Evolutionary conservation across 1,284 basidiomycete genomes (phyloP), one percentile per base, ranked within the genome.

Genomic region (Retiboletus flavoniger): DNA sequence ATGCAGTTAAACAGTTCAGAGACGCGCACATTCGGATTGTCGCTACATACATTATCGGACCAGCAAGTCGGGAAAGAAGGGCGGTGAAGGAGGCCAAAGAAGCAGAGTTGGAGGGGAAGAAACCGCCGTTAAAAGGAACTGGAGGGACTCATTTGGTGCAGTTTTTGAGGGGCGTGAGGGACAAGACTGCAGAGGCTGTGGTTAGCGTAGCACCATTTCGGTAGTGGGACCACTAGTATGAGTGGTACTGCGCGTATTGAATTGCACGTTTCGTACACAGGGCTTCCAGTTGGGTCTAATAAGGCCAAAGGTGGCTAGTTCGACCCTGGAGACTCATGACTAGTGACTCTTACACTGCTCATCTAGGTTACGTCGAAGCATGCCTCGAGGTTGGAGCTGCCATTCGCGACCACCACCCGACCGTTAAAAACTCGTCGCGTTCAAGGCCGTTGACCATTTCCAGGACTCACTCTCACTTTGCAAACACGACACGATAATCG

Each of bases 11-110:
- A 72, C 73, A 78, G 47, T 89, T 98, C 68, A 79, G 95, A 47
- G 91, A 96, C 64, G 86, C 86, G 44, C 95, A 97, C 72, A 89
- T 98, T 75, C 82, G 85, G 50, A 89, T 97, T 54, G 93, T 90
- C 21, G 82, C 90, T 28, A 65, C 91, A 47, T 96, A 95, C 71
- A 94, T 95, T 60, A 74, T 95, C 29, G 84, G 84, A 19, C 93
- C 86, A 2, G 78, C 86, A 31, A 74, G 74, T 50, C 74, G 73
- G 60, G 71, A 74, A 57, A 57, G 64, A 51, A 51, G n/a, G 21
- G 48, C 19, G 2, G 34, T 16, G 0, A 45, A 47, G 40, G 48
- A 61, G 6, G 51, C 46, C 42, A 57, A 56, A 28, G 72, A 71
- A 28, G 59, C 52, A 26, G 65, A 60, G 29, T 60, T 53, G 17